These are phyloP conservation scores for Gnomoniopsis sp. DNA, from an alignment of 2,329 filamentous ascomycete genomes.

Conservation along the genomic window DNA sequence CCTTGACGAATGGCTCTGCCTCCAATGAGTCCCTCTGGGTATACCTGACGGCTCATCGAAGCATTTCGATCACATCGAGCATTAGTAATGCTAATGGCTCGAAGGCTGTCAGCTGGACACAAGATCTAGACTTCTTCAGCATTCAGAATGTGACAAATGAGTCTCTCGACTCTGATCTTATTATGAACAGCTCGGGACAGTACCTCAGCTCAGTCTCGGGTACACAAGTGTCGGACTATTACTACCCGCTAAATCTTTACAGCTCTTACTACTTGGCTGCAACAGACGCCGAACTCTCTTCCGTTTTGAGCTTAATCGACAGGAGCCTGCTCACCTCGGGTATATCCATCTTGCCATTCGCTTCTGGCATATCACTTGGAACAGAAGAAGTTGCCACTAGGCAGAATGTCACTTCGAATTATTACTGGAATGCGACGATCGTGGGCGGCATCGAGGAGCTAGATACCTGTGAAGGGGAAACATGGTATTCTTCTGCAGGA, in stretches of 20 bases:
- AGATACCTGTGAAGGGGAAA: constrained; percentile 26
- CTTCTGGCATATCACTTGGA: constrained; percentile 22
- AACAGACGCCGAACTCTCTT: constrained; percentile 27
- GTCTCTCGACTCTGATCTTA: constrained; percentile 28
- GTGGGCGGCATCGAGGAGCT: constrained; percentile 26
- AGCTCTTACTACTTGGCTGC: constrained; percentile 28
- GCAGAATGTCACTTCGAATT: constrained; percentile 29
- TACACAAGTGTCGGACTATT: constrained; percentile 22
- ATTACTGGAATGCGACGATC: constrained; percentile 30
- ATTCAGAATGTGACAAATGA: constrained; percentile 30
- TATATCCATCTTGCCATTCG: constrained; percentile 22
- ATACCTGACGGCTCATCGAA: constrained; percentile 24
- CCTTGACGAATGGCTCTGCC: constrained; percentile 20
- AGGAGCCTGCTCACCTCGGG: constrained; percentile 25
- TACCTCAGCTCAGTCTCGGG: constrained; percentile 22
- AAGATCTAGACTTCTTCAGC: constrained; percentile 27
- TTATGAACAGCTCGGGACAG: constrained; percentile 26
- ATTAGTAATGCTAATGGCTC: constrained; percentile 20
- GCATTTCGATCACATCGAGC: constrained; percentile 26
- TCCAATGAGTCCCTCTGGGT: constrained; percentile 29
- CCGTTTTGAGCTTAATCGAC: constrained; percentile 28
- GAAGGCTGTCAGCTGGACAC: constrained; percentile 23
- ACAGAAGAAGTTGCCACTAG: constrained; percentile 22
- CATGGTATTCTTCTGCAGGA: constrained; percentile 27
- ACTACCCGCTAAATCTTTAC: constrained; percentile 29